phyloP scores from a whole-genome alignment of 345 rosid genomes.

The Eucalyptus leucophloia region DNA sequence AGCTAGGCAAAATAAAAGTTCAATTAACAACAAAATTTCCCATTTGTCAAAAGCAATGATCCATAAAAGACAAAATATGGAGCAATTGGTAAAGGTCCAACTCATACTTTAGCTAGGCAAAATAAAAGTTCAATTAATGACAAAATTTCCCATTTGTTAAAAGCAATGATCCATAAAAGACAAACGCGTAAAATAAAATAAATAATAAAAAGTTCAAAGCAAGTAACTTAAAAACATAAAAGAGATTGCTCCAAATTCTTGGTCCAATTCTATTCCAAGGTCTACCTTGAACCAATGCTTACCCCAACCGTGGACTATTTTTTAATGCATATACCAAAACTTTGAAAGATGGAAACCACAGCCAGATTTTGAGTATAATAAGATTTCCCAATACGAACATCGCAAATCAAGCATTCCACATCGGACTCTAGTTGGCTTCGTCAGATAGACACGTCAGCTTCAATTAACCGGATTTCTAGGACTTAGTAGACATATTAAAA shows the following conservation, averaged over 20 bases:
- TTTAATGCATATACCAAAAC: neutral
- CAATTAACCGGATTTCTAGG: neutral
- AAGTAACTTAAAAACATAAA: too few species aligned
- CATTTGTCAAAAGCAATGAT: neutral
- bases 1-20: neutral
- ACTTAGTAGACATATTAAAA: neutral
- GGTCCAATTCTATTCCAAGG: neutral
- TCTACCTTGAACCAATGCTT: neutral
- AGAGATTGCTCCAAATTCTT: neutral
- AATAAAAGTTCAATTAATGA: neutral
- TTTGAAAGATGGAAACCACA: neutral
- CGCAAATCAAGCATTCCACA: neutral
- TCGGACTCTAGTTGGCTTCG: neutral
- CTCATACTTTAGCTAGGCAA: neutral
- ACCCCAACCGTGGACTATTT: neutral
- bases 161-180: neutral
- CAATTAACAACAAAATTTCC: neutral
- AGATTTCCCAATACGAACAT: neutral
- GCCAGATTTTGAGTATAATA: neutral
- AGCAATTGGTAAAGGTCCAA: neutral
- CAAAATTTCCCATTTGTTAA: neutral
- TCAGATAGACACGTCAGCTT: neutral
- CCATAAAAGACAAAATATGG: neutral
- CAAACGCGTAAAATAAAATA: too few species aligned
- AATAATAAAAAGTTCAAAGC: too few species aligned